Conservation (phyloP, 1,284 basidiomycete species). For the Puccinia brachypodii region DNA sequence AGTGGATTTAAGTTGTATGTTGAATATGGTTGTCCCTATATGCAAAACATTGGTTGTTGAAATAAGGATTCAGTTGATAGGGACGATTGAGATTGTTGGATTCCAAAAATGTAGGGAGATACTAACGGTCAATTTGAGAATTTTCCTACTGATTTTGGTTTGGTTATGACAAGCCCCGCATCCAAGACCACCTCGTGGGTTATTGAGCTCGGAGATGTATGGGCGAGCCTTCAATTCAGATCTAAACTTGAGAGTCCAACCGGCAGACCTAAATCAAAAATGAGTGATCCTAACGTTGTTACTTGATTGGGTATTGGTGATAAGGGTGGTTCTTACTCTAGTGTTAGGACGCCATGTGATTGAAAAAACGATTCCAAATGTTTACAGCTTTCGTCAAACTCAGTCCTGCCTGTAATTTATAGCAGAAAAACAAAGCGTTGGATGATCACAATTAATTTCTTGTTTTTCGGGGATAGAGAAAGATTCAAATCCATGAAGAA, state of each 20-base stretch:
- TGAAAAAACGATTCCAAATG: conserved; percentile 2
- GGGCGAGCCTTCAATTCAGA: not conserved
- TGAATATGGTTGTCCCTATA: not conserved
- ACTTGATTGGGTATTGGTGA: not conserved
- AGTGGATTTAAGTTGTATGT: conserved; percentile 9
- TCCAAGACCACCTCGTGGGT: not conserved
- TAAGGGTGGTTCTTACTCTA: conserved; percentile 11
- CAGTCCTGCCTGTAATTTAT: not conserved
- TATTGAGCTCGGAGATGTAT: not conserved
- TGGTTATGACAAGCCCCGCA: conserved; percentile 34
- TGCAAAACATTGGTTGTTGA: not conserved
- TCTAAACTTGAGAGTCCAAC: conserved; percentile 36
- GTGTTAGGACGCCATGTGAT: not conserved
- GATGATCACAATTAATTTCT: not conserved
- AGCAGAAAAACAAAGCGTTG: not conserved
- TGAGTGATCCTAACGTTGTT: not conserved
- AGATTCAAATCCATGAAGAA: not conserved
- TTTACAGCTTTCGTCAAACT: conserved; percentile 23
- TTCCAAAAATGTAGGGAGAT: not conserved
- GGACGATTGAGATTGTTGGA: not conserved
- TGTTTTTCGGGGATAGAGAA: not conserved
- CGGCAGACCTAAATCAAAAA: conserved; percentile 14
- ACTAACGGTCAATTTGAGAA: conserved; percentile 14
- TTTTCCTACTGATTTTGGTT: conserved; percentile 28
- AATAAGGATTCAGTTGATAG: not conserved